These are phyloP conservation scores for Smittium mucronatum DNA, from an alignment of 371 early-diverging fungal genomes.

Conservation along the genomic window DNA sequence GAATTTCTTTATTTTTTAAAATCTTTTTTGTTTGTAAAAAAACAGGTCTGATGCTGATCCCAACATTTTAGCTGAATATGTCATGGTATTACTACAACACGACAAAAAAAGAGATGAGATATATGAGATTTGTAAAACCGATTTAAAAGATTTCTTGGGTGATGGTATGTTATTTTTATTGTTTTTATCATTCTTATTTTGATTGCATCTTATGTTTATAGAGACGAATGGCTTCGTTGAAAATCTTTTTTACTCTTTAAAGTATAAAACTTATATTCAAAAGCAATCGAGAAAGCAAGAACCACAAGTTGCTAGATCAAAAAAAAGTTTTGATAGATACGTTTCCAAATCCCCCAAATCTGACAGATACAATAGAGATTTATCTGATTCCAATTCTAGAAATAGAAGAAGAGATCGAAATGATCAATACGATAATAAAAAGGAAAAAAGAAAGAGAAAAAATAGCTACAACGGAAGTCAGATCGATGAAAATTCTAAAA, in stretches of 20 bases:
- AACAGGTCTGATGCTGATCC: constrained; percentile 8
- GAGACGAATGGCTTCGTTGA: constrained; percentile 5
- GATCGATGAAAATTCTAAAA: too few relatives aligned
- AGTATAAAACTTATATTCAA: background rate
- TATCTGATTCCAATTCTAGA: background rate
- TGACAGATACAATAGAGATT: background rate
- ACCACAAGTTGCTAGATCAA: background rate
- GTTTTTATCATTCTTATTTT: background rate
- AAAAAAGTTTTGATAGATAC: constrained; percentile 4
- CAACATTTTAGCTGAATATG: constrained; percentile 7
- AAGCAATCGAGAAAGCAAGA: background rate
- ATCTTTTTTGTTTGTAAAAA: background rate
- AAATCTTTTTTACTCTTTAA: constrained; percentile 2
- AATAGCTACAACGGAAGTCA: too few relatives aligned
- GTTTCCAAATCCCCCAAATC: background rate
- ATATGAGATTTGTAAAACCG: background rate
- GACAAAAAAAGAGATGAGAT: constrained; percentile 9
- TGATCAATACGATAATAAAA: background rate
- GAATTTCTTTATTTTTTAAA: background rate
- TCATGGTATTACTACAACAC: constrained; percentile 10
- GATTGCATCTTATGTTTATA: background rate
- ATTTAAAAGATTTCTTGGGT: constrained; percentile 12
- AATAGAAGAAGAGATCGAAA: background rate
- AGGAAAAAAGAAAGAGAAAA: background rate
- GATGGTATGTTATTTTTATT: background rate